Percentiles rank a stretch among this genome's conserved stretches.
Evolutionary conservation across 805 yeast species (phyloP).

Genomic region (Ogataea polymorpha): DNA sequence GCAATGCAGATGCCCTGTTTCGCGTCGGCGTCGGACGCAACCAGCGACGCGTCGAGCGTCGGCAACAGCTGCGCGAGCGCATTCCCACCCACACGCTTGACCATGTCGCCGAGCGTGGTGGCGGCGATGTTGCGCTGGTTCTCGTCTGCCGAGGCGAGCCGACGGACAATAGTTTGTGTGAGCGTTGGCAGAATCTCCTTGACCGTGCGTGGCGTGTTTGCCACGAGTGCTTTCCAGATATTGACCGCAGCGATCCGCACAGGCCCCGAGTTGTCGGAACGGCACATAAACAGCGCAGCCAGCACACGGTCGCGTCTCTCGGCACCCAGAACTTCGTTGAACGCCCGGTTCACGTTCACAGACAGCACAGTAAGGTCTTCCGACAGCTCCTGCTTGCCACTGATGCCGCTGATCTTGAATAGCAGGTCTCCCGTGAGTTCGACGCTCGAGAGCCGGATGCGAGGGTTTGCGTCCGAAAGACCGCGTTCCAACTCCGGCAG

Average conservation of each 20-base stretch:
- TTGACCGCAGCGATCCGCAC: slow-evolving; percentile 90
- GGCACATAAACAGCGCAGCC: slow-evolving; percentile 85
- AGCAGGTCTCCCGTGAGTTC: slow-evolving; percentile 93
- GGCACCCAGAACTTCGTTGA: slow-evolving; percentile 76
- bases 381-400: slow-evolving; percentile 67
- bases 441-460: slow-evolving; percentile 90
- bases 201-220: slow-evolving; percentile 92
- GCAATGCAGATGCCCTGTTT: slow-evolving; percentile 98
- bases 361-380: slow-evolving; percentile 49
- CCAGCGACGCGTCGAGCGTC: slow-evolving; percentile 65
- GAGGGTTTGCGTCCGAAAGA: slow-evolving; percentile 71
- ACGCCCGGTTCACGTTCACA: slow-evolving; percentile 55
- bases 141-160: slow-evolving; percentile 79
- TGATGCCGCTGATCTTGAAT: slow-evolving; percentile 90
- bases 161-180: slow-evolving; percentile 72
- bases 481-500: slow-evolving; percentile 94
- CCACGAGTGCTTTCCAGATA: slow-evolving; percentile 94
- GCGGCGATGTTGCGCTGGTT: slow-evolving; percentile 86
- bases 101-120: slow-evolving; percentile 89
- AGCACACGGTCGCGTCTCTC: slow-evolving; percentile 86
- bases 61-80: slow-evolving; percentile 85
- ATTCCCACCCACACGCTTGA: slow-evolving; percentile 86
- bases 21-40: slow-evolving; percentile 69
- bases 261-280: slow-evolving; percentile 83
- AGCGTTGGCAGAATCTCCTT: slow-evolving; percentile 87